These are phyloP conservation scores for Talinum fruticosum DNA, from an alignment of 148 eudicot species.

Conservation along the genomic window DNA sequence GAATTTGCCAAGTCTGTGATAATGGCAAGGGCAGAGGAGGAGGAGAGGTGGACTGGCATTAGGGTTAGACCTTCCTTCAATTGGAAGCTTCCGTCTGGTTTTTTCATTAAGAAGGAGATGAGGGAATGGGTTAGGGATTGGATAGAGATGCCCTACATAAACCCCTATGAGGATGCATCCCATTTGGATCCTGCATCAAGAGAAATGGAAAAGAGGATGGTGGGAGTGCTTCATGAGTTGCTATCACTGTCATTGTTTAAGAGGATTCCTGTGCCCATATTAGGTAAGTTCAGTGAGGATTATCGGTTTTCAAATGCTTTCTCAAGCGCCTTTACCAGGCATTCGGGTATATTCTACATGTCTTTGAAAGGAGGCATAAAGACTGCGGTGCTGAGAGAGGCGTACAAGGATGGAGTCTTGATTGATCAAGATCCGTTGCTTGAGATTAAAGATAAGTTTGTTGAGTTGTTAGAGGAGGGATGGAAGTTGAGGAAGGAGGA, in stretches of 20 bases:
- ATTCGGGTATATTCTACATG: slow-evolving; percentile 79
- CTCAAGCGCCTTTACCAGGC: slow-evolving; percentile 72
- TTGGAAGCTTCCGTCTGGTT: slow-evolving; percentile 69
- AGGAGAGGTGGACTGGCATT: slow-evolving; percentile 56
- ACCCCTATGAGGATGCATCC: slow-evolving; percentile 72
- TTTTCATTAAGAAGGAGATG: slow-evolving; percentile 75
- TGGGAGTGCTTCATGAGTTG: slow-evolving; percentile 87
- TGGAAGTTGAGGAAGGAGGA: slow-evolving; percentile 48
- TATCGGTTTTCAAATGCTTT: slow-evolving; percentile 80
- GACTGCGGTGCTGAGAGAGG: slow-evolving; percentile 89
- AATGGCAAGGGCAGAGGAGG: slow-evolving; percentile 64
- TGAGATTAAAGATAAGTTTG: slow-evolving; percentile 66
- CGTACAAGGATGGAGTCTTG: slow-evolving; percentile 63
- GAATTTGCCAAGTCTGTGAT: slow-evolving; percentile 57
- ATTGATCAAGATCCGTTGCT: slow-evolving; percentile 76
- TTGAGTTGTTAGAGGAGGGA: slow-evolving; percentile 77
- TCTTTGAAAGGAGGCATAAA: slow-evolving; percentile 85
- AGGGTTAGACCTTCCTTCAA: slow-evolving; percentile 60
- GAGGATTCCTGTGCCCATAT: slow-evolving; percentile 58
- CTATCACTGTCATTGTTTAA: slow-evolving; percentile 69
- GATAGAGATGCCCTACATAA: slow-evolving; percentile 83
- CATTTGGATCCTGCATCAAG: slow-evolving; percentile 51
- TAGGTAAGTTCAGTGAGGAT: slow-evolving; percentile 87
- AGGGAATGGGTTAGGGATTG: slow-evolving; percentile 96
- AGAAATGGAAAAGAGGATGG: slow-evolving; percentile 89